These are phyloP conservation scores for Ophiocordyceps robertsii DNA, from an alignment of 2,329 filamentous ascomycete species.

Conservation along the genomic window DNA sequence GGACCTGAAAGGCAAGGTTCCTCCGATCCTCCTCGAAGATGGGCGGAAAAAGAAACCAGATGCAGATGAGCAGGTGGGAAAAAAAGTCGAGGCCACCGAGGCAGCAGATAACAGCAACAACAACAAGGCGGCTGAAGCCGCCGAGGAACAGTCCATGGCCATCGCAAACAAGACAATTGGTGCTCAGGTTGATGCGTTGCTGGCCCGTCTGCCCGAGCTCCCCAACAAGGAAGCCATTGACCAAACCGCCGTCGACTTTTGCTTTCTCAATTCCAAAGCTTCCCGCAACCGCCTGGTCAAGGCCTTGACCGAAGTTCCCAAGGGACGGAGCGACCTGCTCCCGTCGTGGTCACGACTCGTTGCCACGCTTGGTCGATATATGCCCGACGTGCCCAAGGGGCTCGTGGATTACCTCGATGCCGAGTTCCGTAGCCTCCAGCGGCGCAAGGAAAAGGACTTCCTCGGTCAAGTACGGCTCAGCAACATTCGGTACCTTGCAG, in stretches of 20 bases:
- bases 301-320: conserved; percentile 85
- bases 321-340: conserved; percentile 80
- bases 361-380: conserved; percentile 83
- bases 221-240: conserved; percentile 87
- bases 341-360: conserved; percentile 87
- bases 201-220: conserved; percentile 79
- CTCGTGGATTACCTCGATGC: conserved; percentile 87
- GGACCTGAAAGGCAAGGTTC: conserved; percentile 90
- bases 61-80: conserved; percentile 67
- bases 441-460: conserved; percentile 96
- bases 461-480: conserved; percentile 83
- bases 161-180: conserved; percentile 97
- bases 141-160: conserved; percentile 78
- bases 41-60: conserved; percentile 87
- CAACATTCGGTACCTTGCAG: conserved; percentile 95
- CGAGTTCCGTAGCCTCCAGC: conserved; percentile 90
- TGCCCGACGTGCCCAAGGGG: conserved; percentile 87
- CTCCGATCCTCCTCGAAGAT: conserved; percentile 84
- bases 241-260: conserved; percentile 89
- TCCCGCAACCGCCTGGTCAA: conserved; percentile 91
- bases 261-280: conserved; percentile 95
- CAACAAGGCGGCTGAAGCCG: conserved; percentile 37
- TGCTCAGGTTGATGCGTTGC: conserved; percentile 83
- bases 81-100: conserved; percentile 49
- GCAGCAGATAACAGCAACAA: conserved; percentile 21